A percentile compares a stretch with the other conserved stretches of the same genome.
Evolutionary conservation across 2,329 filamentous ascomycete species (phyloP).

Genomic region (Pestalotiopsis sp.): DNA sequence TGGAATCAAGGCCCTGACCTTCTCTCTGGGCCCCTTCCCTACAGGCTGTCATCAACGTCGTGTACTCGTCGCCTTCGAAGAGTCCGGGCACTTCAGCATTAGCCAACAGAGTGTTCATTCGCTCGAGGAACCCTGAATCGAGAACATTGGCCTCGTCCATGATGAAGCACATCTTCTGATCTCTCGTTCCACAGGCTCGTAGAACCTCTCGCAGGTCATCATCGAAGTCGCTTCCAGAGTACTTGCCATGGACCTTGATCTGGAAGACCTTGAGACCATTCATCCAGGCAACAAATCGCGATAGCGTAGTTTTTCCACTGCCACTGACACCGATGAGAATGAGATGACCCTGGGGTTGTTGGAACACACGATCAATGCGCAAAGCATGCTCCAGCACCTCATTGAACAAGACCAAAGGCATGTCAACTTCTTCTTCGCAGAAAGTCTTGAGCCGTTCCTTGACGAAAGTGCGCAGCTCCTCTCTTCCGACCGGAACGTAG

Average conservation of each 20-base stretch:
- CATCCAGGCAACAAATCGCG: conserved; percentile 99
- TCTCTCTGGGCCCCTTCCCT: conserved; percentile 98
- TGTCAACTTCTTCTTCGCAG: conserved; percentile 98
- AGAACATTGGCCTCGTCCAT: conserved; percentile 99
- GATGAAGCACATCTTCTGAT: conserved; percentile 99
- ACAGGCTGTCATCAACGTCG: conserved; percentile 98
- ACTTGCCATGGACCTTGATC: conserved; percentile 99
- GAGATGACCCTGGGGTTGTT: conserved; percentile 95
- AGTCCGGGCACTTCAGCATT: conserved; percentile 99
- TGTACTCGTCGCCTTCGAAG: conserved; percentile 98
- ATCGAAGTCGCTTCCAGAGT: conserved; percentile 97
- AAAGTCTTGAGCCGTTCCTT: conserved; percentile 97
- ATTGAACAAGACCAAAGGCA: conserved; percentile 98
- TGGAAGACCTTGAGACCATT: conserved; percentile 99
- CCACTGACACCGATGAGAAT: conserved; percentile 98
- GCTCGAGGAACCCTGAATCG: conserved; percentile 96
- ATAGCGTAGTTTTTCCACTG: conserved; percentile 96
- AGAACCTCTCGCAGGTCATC: conserved; percentile 95
- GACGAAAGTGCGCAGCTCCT: conserved; percentile 94
- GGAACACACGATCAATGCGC: conserved; percentile 97
- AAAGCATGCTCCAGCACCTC: conserved; percentile 97
- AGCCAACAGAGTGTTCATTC: conserved; percentile 98
- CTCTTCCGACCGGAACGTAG: conserved; percentile 94
- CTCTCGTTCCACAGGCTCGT: conserved; percentile 92
- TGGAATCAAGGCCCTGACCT: conserved; percentile 91